These are phyloP conservation scores for Verticillium dahliae DNA, from an alignment of 2,329 filamentous ascomycete species.

Conservation along the genomic window DNA sequence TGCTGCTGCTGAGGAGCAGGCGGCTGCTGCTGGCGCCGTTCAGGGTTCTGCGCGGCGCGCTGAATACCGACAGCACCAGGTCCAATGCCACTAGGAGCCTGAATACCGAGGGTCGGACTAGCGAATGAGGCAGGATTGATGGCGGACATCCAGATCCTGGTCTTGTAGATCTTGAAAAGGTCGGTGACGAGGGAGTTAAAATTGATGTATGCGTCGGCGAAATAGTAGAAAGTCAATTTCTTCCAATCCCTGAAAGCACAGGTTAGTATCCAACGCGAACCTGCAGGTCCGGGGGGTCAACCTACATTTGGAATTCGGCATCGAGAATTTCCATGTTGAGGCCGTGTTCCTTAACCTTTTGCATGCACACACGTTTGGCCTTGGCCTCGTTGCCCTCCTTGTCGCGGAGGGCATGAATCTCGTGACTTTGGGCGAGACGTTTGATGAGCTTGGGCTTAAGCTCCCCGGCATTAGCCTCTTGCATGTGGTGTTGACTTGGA, in stretches of 20 bases:
- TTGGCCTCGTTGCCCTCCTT: conserved; percentile 98
- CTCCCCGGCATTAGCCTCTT: conserved; percentile 65
- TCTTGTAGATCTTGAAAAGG: conserved; percentile 99
- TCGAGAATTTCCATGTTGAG: conserved; percentile 98
- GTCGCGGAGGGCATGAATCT: conserved; percentile 81
- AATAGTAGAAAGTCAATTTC: conserved; percentile 98
- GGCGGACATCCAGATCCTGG: conserved; percentile 98
- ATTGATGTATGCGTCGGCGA: conserved; percentile 96
- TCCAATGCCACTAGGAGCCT: conserved; percentile 60
- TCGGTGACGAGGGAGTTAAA: conserved; percentile 97
- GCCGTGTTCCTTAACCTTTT: conserved; percentile 91
- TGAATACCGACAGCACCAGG: conserved; percentile 58
- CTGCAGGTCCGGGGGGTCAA: conserved; percentile 12
- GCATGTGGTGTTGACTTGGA: conserved; percentile 64
- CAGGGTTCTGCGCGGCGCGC: conserved; percentile 31
- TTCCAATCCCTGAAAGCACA: conserved; percentile 75
- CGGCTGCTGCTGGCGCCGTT: conserved; percentile 32
- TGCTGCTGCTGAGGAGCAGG: background rate
- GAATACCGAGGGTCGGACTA: conserved; percentile 65
- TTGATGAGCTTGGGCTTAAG: conserved; percentile 97
- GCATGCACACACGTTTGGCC: conserved; percentile 91
- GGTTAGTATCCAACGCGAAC: background rate
- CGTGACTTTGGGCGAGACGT: conserved; percentile 83
- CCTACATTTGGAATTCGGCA: conserved; percentile 97
- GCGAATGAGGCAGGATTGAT: conserved; percentile 97